Percentiles rank a stretch among this genome's conserved stretches.
Evolutionary conservation across 1,139 yeast species (phyloP).

Genomic region (Candida sanyaensis): DNA sequence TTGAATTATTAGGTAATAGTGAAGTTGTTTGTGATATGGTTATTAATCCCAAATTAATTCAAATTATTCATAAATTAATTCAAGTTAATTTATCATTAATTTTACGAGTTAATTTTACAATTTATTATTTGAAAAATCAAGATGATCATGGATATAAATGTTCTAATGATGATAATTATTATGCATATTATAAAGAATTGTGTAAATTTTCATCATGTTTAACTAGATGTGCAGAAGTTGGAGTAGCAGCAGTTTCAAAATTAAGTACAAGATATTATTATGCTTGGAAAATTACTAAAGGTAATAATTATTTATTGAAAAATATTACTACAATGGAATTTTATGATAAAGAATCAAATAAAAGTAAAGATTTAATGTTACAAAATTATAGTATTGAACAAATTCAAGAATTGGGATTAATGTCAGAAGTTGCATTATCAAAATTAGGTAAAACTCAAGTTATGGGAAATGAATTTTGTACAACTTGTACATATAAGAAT

Average conservation of each 20-base stretch:
- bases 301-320: conserved; percentile 35
- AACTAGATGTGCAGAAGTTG: conserved; percentile 38
- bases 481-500: conserved; percentile 10
- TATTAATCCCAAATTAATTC: conserved; percentile 43
- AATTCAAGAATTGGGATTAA: conserved; percentile 27
- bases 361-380: conserved; percentile 13
- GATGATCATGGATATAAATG: conserved; percentile 21
- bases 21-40: conserved; percentile 39
- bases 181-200: conserved; percentile 22
- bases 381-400: conserved; percentile 23
- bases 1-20: conserved; percentile 31
- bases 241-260: conserved; percentile 35
- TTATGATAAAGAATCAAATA: conserved; percentile 24
- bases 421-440: conserved; percentile 27
- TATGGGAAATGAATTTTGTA: conserved; percentile 16
- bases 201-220: conserved; percentile 32
- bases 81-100: conserved; percentile 34
- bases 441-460: conserved; percentile 20
- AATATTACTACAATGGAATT: conserved; percentile 30
- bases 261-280: conserved; percentile 48
- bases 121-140: conserved; percentile 18
- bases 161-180: conserved; percentile 19
- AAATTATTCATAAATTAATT: conserved; percentile 39
- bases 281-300: conserved; percentile 54
- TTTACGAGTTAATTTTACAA: conserved; percentile 28